Conservation (phyloP, 495 filamentous ascomycete genomes). For the Neurospora africana region DNA sequence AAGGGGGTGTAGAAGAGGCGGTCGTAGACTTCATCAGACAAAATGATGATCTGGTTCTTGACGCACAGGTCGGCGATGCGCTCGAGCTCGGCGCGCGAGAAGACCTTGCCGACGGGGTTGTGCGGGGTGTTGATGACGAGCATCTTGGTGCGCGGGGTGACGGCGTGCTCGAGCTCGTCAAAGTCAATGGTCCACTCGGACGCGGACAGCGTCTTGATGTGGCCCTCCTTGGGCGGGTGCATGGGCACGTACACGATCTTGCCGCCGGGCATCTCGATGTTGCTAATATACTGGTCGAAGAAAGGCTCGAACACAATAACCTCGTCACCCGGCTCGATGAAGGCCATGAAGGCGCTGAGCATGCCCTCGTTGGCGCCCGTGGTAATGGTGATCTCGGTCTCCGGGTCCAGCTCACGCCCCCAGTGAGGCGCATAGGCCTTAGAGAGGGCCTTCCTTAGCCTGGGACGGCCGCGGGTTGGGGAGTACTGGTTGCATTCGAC, state of each 20-base stretch:
- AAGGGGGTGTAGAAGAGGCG: constrained; percentile 91
- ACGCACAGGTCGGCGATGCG: constrained; percentile 83
- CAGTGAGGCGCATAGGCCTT: constrained; percentile 83
- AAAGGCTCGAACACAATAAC: constrained; percentile 98
- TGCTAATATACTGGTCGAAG: constrained; percentile 97
- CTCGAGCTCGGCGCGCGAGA: constrained; percentile 70
- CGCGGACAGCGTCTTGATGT: constrained; percentile 65
- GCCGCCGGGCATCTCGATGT: constrained; percentile 96
- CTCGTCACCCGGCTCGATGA: constrained; percentile 88
- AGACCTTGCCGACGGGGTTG: constrained; percentile 95
- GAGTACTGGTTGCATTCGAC: constrained; percentile 99
- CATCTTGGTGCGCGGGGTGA: constrained; percentile 86
- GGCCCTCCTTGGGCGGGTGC: constrained; percentile 80
- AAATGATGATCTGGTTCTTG: constrained; percentile 87
- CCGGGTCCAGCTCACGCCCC: constrained; percentile 66
- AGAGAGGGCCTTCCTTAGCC: constrained; percentile 82
- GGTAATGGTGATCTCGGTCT: constrained; percentile 88
- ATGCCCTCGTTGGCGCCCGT: constrained; percentile 96
- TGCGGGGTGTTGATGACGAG: constrained; percentile 75
- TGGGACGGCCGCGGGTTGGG: constrained; percentile 83
- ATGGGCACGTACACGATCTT: constrained; percentile 89
- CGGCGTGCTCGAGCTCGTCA: constrained; percentile 67
- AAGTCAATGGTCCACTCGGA: constrained; percentile 85
- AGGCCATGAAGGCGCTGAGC: constrained; percentile 94
- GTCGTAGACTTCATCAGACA: constrained; percentile 95